Conservation (phyloP, 1,139 yeast genomes). For the Kodamaea anthophila region DNA sequence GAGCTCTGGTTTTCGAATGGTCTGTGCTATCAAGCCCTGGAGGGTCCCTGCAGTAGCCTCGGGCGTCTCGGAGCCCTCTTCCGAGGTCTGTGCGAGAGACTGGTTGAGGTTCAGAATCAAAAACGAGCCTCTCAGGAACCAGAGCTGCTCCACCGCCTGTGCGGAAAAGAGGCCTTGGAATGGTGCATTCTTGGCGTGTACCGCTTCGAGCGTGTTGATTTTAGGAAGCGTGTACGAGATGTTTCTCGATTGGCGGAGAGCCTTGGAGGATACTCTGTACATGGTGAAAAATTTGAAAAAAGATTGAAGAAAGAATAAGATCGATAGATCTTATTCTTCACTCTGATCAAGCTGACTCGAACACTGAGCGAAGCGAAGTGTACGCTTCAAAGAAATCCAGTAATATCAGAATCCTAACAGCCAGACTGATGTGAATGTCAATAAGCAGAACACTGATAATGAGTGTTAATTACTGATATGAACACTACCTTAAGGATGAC, state of each 20-base stretch:
- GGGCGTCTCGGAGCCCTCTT: constrained; percentile 5
- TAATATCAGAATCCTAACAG: too few species aligned
- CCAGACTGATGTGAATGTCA: too few species aligned
- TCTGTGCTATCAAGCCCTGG: constrained; percentile 31
- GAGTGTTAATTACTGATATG: too few species aligned
- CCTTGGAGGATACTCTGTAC: constrained; percentile 9
- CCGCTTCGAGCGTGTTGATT: constrained; percentile 27
- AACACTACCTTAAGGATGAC: too few species aligned
- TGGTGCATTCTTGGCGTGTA: constrained; percentile 27
- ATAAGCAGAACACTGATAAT: too few species aligned
- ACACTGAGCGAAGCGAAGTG: too few species aligned
- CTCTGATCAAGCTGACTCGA: too few species aligned
- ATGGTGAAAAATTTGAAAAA: constrained; percentile 6
- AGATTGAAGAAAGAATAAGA: not conserved
- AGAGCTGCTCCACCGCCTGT: constrained; percentile 48
- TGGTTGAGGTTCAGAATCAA: constrained; percentile 45
- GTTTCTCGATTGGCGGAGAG: constrained; percentile 9
- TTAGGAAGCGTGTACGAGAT: constrained; percentile 27
- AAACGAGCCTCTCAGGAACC: constrained; percentile 50
- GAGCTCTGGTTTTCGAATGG: constrained; percentile 44
- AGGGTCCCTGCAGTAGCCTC: constrained; percentile 15
- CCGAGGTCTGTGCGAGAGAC: constrained; percentile 22
- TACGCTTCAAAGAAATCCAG: too few species aligned
- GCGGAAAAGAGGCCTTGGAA: constrained; percentile 52
- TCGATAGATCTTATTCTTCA: too few species aligned